phyloP scores from a whole-genome alignment of 176 grass and related monocot species.

The Oryza coarctata region DNA sequence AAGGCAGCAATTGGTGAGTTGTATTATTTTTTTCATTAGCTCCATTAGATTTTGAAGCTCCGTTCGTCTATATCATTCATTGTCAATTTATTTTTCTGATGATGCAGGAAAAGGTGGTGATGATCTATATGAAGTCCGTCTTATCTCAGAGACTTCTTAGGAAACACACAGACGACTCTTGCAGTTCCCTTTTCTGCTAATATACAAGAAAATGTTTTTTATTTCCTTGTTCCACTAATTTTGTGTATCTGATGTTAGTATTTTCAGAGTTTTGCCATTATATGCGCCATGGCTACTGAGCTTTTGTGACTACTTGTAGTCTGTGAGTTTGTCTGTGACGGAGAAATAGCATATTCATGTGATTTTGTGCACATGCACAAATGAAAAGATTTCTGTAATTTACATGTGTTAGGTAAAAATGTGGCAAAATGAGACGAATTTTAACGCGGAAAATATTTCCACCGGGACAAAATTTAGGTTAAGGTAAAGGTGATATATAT shows the following conservation, averaged over 20 bases:
- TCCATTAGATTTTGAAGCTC: neutral
- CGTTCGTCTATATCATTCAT: neutral
- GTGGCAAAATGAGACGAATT: no score
- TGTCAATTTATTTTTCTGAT: neutral
- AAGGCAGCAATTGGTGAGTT: conserved; percentile 59
- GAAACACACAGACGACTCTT: neutral
- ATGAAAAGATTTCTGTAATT: conserved; percentile 1
- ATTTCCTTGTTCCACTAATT: conserved; percentile 14
- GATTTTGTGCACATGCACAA: neutral
- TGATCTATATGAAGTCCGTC: conserved; percentile 57
- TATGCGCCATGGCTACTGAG: conserved; percentile 5
- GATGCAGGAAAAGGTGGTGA: conserved; percentile 35
- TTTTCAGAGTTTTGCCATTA: neutral
- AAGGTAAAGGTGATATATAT: no score
- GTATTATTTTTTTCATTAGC: conserved; percentile 7
- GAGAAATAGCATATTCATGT: neutral
- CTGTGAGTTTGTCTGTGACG: neutral
- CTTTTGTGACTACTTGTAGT: neutral
- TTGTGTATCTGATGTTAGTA: conserved; percentile 29
- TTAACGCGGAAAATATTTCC: no score
- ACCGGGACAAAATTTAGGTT: no score
- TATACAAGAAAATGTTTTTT: neutral
- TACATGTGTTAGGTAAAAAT: no score
- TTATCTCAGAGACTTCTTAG: conserved; percentile 49
- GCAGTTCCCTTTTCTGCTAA: neutral